A percentile compares a stretch with the other conserved stretches of the same genome.
Conservation (phyloP, 306 rosid genomes). For the Pterocarpus santalinus region DNA sequence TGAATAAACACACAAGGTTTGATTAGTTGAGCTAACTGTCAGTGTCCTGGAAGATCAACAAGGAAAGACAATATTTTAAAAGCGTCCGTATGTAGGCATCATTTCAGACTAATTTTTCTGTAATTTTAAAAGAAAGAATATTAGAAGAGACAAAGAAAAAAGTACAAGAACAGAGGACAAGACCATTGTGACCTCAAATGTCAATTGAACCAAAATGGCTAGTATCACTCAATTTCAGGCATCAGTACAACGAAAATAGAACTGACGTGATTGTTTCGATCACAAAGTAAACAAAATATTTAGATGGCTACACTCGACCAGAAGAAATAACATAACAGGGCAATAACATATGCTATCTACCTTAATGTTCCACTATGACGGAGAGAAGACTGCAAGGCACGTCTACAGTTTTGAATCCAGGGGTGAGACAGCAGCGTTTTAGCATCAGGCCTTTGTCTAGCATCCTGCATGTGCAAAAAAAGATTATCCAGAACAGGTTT, state of each 20-base stretch:
- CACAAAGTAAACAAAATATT: slow-evolving; percentile 2
- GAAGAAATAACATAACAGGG: slow-evolving; percentile 33
- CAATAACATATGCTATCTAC: slow-evolving; percentile 52
- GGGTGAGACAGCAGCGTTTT: slow-evolving; percentile 95
- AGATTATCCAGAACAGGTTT: slow-evolving; percentile 36
- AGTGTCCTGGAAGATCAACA: not conserved
- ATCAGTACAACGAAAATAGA: not conserved
- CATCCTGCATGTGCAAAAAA: slow-evolving; percentile 77
- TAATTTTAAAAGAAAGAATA: not conserved
- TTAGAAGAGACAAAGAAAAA: slow-evolving; percentile 2
- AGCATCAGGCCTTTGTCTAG: slow-evolving; percentile 99
- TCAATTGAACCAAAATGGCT: not conserved
- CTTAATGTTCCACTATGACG: slow-evolving; percentile 92
- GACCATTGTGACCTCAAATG: slow-evolving; percentile 13
- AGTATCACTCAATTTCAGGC: not conserved
- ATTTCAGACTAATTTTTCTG: not conserved
- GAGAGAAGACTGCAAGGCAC: slow-evolving; percentile 89
- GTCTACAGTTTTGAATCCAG: slow-evolving; percentile 89
- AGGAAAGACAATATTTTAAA: slow-evolving; percentile 3
- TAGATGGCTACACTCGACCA: slow-evolving; percentile 36
- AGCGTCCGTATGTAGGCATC: not conserved
- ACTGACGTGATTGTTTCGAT: slow-evolving; percentile 17
- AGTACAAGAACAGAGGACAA: slow-evolving; percentile 9
- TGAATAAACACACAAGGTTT: not conserved
- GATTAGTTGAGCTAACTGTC: not conserved